Evolutionary conservation across 129 eudicot species (phyloP).

Genomic region (Solidago caesia): DNA sequence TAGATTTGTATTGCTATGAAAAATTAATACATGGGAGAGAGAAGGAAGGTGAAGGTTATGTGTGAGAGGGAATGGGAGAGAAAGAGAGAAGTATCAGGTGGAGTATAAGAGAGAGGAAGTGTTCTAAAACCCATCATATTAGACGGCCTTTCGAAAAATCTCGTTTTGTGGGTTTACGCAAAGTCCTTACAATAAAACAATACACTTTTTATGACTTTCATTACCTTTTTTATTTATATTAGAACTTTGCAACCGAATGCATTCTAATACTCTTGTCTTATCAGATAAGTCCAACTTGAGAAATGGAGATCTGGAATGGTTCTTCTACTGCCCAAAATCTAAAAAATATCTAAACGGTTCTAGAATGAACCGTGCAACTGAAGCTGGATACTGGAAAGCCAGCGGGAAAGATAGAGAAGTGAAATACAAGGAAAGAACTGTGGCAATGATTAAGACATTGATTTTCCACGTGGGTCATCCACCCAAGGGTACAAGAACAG

Average conservation of each 20-base stretch:
- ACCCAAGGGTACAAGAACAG: constrained; percentile 58
- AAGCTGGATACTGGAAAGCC: constrained; percentile 71
- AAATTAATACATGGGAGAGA: too few species aligned
- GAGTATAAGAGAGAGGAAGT: too few species aligned
- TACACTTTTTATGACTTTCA: not conserved
- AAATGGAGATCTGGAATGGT: constrained; percentile 73
- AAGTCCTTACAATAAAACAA: too few species aligned
- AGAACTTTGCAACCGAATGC: too few species aligned
- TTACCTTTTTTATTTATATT: not conserved
- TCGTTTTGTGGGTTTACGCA: too few species aligned
- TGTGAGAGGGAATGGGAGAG: too few species aligned
- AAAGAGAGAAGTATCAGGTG: too few species aligned
- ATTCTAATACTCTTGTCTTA: not conserved
- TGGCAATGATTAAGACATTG: constrained; percentile 60
- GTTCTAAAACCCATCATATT: too few species aligned
- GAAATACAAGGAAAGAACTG: constrained; percentile 32
- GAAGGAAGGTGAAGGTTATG: too few species aligned
- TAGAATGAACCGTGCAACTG: constrained; percentile 66
- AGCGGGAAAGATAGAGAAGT: constrained; percentile 70
- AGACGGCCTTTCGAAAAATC: too few species aligned
- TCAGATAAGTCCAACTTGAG: constrained; percentile 57
- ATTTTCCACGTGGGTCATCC: constrained; percentile 61
- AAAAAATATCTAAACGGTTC: constrained; percentile 58
- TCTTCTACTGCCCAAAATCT: constrained; percentile 71
- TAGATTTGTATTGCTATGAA: too few species aligned